These are phyloP conservation scores for Paramyrothecium roridum DNA, from an alignment of 2,329 filamentous ascomycete species.

Conservation along the genomic window DNA sequence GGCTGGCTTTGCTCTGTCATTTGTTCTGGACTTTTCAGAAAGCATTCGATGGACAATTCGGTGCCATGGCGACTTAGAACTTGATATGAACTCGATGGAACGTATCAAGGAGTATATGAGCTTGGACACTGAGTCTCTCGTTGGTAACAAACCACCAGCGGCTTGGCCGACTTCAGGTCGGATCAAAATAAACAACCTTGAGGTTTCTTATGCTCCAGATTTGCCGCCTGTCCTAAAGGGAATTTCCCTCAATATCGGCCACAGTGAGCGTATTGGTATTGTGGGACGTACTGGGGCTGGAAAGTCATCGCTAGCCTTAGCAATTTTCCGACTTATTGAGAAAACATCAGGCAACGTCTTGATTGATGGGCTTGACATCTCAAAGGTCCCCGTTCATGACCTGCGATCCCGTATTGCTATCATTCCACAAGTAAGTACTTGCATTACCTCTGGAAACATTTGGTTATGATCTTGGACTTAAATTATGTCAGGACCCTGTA, in stretches of 20 bases:
- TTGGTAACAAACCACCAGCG: conserved; percentile 66
- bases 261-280: conserved; percentile 77
- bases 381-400: conserved; percentile 70
- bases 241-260: conserved; percentile 67
- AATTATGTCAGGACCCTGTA: too few species aligned
- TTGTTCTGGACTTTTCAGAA: conserved; percentile 66
- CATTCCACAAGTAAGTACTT: conserved; percentile 81
- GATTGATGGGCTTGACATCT: conserved; percentile 67
- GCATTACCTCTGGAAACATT: too few species aligned
- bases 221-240: conserved; percentile 72
- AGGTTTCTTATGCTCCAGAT: conserved; percentile 74
- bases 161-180: conserved; percentile 86
- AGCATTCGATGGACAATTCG: conserved; percentile 65
- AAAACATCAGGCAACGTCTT: conserved; percentile 59
- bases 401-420: conserved; percentile 74
- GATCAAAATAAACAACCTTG: conserved; percentile 69
- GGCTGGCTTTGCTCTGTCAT: conserved; percentile 72
- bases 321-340: conserved; percentile 74
- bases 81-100: conserved; percentile 74
- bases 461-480: too few species aligned
- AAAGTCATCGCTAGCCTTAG: conserved; percentile 80
- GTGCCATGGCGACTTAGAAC: conserved; percentile 66
- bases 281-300: conserved; percentile 83
- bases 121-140: too few species aligned
- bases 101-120: conserved; percentile 67